phyloP scores from a whole-genome alignment of 768 basidiomycete genomes.

The Crassisporium funariophilum region DNA sequence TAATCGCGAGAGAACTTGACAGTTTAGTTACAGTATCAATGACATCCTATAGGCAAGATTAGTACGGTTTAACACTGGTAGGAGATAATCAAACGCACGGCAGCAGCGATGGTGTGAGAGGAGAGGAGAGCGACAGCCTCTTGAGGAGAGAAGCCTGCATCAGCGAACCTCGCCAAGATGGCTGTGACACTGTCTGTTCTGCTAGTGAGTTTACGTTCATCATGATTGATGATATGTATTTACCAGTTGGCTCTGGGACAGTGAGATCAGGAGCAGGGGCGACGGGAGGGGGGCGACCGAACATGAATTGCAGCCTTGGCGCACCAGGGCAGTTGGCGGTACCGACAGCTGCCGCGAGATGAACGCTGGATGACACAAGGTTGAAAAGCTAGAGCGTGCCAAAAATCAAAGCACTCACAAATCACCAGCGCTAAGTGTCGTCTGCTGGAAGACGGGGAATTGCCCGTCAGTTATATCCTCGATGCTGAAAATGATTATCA shows the following conservation, averaged over 20 bases:
- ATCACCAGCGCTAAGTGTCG: conserved; percentile 16
- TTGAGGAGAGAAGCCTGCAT: conserved; percentile 25
- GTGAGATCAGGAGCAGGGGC: conserved; percentile 24
- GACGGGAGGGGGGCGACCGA: conserved; percentile 27
- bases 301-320: conserved; percentile 31
- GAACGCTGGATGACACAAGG: conserved; percentile 10
- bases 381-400: neutral
- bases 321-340: conserved; percentile 38
- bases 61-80: neutral
- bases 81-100: too few species aligned
- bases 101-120: conserved; percentile 26
- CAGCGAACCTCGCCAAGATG: conserved; percentile 26
- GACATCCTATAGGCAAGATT: conserved; percentile 15
- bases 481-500: conserved; percentile 11
- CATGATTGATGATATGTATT: neutral
- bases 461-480: conserved; percentile 19
- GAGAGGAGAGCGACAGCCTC: conserved; percentile 26
- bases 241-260: conserved; percentile 18
- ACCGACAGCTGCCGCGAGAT: conserved; percentile 26
- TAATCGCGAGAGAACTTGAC: neutral
- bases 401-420: conserved; percentile 12
- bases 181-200: conserved; percentile 20
- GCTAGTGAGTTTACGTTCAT: neutral
- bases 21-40: conserved; percentile 17
- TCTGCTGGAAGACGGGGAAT: conserved; percentile 17